These are phyloP conservation scores for Synchytrium microbalum DNA, from an alignment of 371 early-diverging fungal species.

Conservation along the genomic window DNA sequence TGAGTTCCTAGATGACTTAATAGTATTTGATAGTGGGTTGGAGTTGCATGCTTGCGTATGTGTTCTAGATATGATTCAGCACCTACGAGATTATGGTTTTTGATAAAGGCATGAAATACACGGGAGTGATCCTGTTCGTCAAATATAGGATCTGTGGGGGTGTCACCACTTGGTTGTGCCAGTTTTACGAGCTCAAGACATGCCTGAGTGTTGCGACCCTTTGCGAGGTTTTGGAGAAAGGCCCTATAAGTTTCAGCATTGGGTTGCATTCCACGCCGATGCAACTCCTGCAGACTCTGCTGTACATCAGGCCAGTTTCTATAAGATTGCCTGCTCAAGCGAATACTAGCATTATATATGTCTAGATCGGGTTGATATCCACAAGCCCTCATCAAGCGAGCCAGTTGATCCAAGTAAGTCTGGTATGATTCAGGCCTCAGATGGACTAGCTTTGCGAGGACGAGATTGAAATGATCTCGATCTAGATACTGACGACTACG, in stretches of 20 bases:
- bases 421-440: not conserved
- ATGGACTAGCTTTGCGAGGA: not conserved
- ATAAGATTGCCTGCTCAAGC: not conserved
- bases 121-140: too few species aligned
- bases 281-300: not conserved
- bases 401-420: not conserved
- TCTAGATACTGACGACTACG: not conserved
- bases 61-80: too few species aligned
- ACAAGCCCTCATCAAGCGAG: not conserved
- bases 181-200: too few species aligned
- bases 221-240: too few species aligned
- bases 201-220: too few species aligned
- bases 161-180: too few species aligned
- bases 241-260: too few species aligned
- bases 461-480: not conserved
- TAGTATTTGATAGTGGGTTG: not conserved
- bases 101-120: too few species aligned
- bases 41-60: not conserved
- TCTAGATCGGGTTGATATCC: not conserved
- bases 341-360: not conserved
- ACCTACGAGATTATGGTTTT: too few species aligned
- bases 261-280: not conserved
- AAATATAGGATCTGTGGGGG: too few species aligned
- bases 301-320: not conserved
- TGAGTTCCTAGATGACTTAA: not conserved